Conservation (phyloP, 73 alveolate species). For the Paramecium tetraurelia region DNA sequence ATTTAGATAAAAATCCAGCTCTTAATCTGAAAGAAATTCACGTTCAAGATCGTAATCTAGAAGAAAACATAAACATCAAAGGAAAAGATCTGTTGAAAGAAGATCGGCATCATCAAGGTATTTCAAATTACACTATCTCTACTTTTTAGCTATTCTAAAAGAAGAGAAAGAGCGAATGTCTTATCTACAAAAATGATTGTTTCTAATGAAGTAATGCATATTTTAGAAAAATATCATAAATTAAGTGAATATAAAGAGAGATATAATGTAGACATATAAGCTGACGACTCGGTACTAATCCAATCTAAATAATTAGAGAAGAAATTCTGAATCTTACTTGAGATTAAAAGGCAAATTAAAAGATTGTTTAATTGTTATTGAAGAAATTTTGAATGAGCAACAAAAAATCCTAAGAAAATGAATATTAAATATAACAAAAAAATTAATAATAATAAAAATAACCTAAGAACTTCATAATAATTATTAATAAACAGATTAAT, state of each 20-base stretch:
- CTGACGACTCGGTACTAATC: neutral
- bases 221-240: neutral
- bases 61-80: neutral
- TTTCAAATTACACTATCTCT: neutral
- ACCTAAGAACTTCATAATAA: neutral
- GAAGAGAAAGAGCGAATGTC: neutral
- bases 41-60: neutral
- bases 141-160: neutral
- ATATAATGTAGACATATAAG: neutral
- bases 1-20: neutral
- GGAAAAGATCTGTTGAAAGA: neutral
- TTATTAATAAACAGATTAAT: neutral
- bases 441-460: neutral
- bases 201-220: neutral
- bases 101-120: constrained; percentile 14
- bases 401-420: constrained; percentile 19
- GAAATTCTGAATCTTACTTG: neutral
- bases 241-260: neutral
- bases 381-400: constrained; percentile 28
- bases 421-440: neutral
- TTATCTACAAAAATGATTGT: neutral
- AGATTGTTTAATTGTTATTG: constrained; percentile 36
- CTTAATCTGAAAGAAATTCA: neutral
- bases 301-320: neutral
- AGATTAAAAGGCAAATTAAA: neutral